These are phyloP conservation scores for Zygoascus hellenicus DNA, from an alignment of 1,139 yeast species.

Conservation along the genomic window DNA sequence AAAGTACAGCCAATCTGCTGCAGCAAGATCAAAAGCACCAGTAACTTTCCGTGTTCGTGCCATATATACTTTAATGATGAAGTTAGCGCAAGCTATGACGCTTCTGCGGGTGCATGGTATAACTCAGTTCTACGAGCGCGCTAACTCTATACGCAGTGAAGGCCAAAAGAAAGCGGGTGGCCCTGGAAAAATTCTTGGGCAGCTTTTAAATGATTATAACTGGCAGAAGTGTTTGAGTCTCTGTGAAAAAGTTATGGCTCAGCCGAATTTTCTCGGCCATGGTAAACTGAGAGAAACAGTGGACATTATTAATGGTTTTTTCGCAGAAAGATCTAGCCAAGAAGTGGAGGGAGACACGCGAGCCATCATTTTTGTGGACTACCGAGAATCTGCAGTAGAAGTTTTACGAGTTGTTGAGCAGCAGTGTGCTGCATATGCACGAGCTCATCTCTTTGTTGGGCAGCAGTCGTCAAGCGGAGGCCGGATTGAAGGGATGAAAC, in stretches of 20 bases:
- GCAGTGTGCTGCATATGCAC: constrained; percentile 37
- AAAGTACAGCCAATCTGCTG: constrained; percentile 31
- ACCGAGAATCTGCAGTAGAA: constrained; percentile 83
- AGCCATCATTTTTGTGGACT: constrained; percentile 82
- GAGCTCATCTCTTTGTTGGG: constrained; percentile 88
- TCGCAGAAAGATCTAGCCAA: constrained; percentile 23
- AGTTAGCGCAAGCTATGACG: constrained; percentile 56
- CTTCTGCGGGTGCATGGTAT: constrained; percentile 74
- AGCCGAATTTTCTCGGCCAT: constrained; percentile 54
- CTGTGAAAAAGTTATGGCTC: constrained; percentile 21
- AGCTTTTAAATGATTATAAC: constrained; percentile 48
- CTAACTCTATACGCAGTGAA: constrained; percentile 20
- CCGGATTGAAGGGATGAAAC: constrained; percentile 35
- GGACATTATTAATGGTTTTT: constrained; percentile 54
- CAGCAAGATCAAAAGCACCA: constrained; percentile 21
- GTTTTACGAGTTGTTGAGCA: constrained; percentile 63
- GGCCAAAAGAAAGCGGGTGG: constrained; percentile 20
- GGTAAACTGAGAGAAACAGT: constrained; percentile 63
- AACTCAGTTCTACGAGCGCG: constrained; percentile 57
- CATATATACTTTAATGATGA: constrained; percentile 49
- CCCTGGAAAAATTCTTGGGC: constrained; percentile 26
- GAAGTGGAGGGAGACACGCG: constrained; percentile 41
- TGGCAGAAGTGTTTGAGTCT: constrained; percentile 46
- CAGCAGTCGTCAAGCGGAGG: constrained; percentile 40
- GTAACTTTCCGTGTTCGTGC: constrained; percentile 27